A percentile compares a stretch with the other conserved stretches of the same genome.
These are phyloP conservation scores for Amanita thiersii DNA, from an alignment of 768 basidiomycete genomes.

Conservation along the genomic window DNA sequence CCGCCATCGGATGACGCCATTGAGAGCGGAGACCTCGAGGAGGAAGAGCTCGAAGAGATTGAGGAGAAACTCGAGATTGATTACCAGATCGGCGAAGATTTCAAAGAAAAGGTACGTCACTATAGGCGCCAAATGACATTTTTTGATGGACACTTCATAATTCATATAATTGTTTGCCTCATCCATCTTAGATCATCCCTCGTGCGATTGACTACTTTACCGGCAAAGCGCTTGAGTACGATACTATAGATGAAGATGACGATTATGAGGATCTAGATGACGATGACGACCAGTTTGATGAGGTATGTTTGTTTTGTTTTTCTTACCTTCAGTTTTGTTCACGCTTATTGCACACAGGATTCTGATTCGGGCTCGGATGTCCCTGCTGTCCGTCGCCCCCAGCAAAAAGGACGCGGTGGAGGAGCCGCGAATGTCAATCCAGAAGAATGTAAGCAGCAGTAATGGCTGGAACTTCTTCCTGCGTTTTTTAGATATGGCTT, in stretches of 20 bases:
- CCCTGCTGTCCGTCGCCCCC: conserved; percentile 49
- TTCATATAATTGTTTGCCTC: background rate
- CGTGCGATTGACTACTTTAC: conserved; percentile 97
- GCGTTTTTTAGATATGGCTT: background rate
- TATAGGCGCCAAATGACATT: background rate
- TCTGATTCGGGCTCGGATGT: conserved; percentile 69
- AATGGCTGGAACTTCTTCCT: conserved; percentile 6
- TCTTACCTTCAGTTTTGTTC: conserved; percentile 7
- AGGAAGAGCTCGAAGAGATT: conserved; percentile 81
- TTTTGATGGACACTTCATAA: background rate
- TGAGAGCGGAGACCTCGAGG: conserved; percentile 68
- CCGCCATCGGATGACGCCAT: conserved; percentile 62
- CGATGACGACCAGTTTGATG: conserved; percentile 51
- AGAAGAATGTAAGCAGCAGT: conserved; percentile 93
- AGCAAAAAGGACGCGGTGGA: conserved; percentile 48
- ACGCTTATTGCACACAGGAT: conserved; percentile 4
- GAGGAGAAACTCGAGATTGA: conserved; percentile 94
- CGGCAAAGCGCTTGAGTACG: conserved; percentile 88
- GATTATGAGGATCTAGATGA: conserved; percentile 52
- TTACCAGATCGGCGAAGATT: conserved; percentile 96
- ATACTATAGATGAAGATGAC: conserved; percentile 50
- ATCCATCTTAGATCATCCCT: conserved; percentile 66
- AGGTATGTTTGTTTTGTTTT: conserved; percentile 33
- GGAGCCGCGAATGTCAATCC: conserved; percentile 52
- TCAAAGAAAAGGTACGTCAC: conserved; percentile 83